These are phyloP conservation scores for Cinnamomum micranthum DNA, from an alignment of 164 flowering plant genomes.

Conservation along the genomic window DNA sequence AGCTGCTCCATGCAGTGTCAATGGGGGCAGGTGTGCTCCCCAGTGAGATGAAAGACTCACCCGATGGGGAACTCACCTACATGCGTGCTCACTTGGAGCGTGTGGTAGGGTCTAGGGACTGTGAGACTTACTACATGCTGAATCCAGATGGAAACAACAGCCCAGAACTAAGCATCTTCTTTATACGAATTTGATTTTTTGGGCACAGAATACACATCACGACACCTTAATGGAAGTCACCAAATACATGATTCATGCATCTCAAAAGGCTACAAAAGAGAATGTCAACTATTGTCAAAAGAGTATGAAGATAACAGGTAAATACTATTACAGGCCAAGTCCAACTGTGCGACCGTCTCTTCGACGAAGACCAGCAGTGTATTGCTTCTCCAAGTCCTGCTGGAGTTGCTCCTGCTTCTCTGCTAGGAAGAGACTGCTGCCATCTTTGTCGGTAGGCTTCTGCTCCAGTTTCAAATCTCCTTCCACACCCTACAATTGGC, in stretches of 20 bases:
- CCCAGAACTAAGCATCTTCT: conserved; percentile 74
- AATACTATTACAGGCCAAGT: conserved; percentile 56
- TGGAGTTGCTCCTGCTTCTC: conserved; percentile 81
- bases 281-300: background rate
- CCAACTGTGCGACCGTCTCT: conserved; percentile 98
- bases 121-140: conserved; percentile 76
- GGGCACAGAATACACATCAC: background rate
- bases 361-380: conserved; percentile 90
- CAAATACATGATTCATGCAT: background rate
- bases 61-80: conserved; percentile 58
- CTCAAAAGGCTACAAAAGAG: background rate
- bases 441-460: conserved; percentile 28
- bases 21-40: conserved; percentile 80
- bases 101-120: conserved; percentile 62
- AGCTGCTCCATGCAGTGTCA: conserved; percentile 52
- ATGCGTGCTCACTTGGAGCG: conserved; percentile 68
- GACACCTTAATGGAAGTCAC: too few relatives aligned
- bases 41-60: conserved; percentile 11
- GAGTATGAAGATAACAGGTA: conserved; percentile 3
- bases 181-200: conserved; percentile 48
- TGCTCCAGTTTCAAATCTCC: conserved; percentile 56
- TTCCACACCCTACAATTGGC: conserved; percentile 99
- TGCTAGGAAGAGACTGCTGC: conserved; percentile 16
- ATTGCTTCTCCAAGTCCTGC: conserved; percentile 88
- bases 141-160: conserved; percentile 67